Percentiles rank a stretch among this genome's conserved stretches.
Conservation (phyloP, 331 rosid genomes). For the Acacia pycnantha region DNA sequence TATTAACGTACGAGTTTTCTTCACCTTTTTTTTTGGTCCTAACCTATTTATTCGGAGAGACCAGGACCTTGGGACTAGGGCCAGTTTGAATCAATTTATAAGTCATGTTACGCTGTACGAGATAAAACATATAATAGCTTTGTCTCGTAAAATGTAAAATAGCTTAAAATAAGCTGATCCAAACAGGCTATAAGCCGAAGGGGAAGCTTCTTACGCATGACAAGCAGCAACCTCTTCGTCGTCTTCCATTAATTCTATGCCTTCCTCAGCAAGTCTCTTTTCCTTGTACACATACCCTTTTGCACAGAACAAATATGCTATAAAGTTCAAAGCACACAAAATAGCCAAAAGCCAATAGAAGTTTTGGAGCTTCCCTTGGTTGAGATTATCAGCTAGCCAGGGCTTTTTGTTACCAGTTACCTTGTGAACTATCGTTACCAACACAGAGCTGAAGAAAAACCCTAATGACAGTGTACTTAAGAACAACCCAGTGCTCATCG, state of each 20-base stretch:
- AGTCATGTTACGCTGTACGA: too few relatives aligned
- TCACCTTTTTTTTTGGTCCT: not conserved
- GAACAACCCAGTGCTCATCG: conserved; percentile 89
- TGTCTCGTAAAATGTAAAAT: too few relatives aligned
- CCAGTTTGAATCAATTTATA: not conserved
- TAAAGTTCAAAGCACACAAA: conserved; percentile 58
- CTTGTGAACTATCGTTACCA: conserved; percentile 74
- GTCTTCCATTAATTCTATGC: conserved; percentile 51
- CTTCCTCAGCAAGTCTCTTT: conserved; percentile 64
- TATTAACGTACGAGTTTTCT: not conserved
- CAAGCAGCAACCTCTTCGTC: conserved; percentile 35
- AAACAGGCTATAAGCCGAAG: not conserved
- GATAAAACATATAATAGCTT: too few relatives aligned
- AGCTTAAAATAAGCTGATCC: not conserved
- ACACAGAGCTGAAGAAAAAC: conserved; percentile 68
- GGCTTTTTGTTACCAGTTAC: conserved; percentile 47
- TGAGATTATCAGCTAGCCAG: conserved; percentile 78
- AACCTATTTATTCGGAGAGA: not conserved
- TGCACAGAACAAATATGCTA: conserved; percentile 57
- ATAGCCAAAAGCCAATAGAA: conserved; percentile 81
- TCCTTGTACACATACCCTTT: conserved; percentile 85
- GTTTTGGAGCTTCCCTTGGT: conserved; percentile 69
- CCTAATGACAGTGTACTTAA: conserved; percentile 80
- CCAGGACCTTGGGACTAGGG: not conserved
- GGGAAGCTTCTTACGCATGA: conserved; percentile 35